These are phyloP conservation scores for Mycena leptocephala DNA, from an alignment of 768 basidiomycete genomes.

Conservation along the genomic window DNA sequence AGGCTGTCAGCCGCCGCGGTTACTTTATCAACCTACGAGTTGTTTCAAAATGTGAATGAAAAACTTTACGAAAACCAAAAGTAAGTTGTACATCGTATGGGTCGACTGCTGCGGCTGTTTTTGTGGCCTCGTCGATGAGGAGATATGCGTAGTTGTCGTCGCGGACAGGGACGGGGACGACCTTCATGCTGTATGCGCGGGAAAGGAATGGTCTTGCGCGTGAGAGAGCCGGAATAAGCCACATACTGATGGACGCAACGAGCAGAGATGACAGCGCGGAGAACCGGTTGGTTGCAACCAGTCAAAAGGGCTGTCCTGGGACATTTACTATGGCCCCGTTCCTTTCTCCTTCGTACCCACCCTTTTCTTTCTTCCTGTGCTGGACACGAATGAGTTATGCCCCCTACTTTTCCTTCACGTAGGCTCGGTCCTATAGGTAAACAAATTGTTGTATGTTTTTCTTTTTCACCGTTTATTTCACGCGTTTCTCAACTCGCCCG, in stretches of 20 bases:
- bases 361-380: slow-evolving; percentile 30
- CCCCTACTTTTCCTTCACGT: not conserved
- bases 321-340: no score
- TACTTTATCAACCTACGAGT: slow-evolving; percentile 84
- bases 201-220: slow-evolving; percentile 38
- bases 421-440: not conserved
- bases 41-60: slow-evolving; percentile 81
- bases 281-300: not conserved
- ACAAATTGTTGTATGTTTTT: not conserved
- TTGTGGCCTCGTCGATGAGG: slow-evolving; percentile 78
- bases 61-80: slow-evolving; percentile 71
- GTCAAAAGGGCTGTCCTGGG: not conserved
- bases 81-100: slow-evolving; percentile 79
- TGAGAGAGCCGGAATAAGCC: slow-evolving; percentile 24
- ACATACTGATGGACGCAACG: no score
- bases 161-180: slow-evolving; percentile 86
- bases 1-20: slow-evolving; percentile 72
- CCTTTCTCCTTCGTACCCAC: slow-evolving; percentile 14
- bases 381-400: slow-evolving; percentile 35
- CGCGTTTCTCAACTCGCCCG: no score
- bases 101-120: slow-evolving; percentile 85
- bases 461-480: not conserved
- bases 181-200: slow-evolving; percentile 67
- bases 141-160: slow-evolving; percentile 92
- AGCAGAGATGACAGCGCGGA: not conserved